Evolutionary conservation across 176 grass and related monocot genomes (phyloP).

Genomic region (Hsuehochloa calcarea): DNA sequence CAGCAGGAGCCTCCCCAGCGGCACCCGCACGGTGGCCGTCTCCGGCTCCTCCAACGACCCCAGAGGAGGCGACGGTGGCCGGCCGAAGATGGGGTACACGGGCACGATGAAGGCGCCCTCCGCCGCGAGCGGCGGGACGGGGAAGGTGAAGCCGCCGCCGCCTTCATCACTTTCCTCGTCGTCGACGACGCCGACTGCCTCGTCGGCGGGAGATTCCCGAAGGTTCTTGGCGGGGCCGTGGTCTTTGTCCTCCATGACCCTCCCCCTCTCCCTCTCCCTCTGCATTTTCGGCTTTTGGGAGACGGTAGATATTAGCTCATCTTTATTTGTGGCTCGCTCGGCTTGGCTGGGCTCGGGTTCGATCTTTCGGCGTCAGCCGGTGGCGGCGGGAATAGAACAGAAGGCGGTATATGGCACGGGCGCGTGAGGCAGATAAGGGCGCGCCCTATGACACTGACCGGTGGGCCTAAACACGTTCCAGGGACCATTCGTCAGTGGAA

Average conservation of each 20-base stretch:
- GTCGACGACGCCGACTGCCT: not conserved
- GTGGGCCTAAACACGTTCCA: accelerated
- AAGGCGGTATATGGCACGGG: not conserved
- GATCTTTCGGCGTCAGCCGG: not conserved
- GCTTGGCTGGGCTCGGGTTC: not conserved
- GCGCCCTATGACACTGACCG: not conserved
- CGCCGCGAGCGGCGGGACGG: slow-evolving; percentile 14
- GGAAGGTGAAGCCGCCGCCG: slow-evolving; percentile 48
- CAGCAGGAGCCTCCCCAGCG: slow-evolving; percentile 59
- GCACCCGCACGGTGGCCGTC: slow-evolving; percentile 40
- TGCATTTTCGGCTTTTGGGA: not conserved
- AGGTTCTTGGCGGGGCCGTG: not conserved
- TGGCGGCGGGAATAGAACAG: slow-evolving; percentile 11
- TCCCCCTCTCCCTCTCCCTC: not conserved
- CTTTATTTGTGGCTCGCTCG: not conserved
- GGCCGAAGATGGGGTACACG: slow-evolving; percentile 83
- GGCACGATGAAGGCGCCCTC: slow-evolving; percentile 36
- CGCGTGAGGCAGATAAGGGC: not conserved
- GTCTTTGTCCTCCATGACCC: slow-evolving; percentile 37
- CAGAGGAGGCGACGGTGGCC: slow-evolving; percentile 25
- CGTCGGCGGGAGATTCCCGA: not conserved
- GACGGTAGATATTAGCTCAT: not conserved
- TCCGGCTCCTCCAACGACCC: not conserved
- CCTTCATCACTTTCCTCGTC: not conserved
- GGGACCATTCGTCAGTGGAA: not conserved